Base-by-base conservation (phyloP, 768 basidiomycete genomes). In the Phlebiopsis flavidoalba region DNA sequence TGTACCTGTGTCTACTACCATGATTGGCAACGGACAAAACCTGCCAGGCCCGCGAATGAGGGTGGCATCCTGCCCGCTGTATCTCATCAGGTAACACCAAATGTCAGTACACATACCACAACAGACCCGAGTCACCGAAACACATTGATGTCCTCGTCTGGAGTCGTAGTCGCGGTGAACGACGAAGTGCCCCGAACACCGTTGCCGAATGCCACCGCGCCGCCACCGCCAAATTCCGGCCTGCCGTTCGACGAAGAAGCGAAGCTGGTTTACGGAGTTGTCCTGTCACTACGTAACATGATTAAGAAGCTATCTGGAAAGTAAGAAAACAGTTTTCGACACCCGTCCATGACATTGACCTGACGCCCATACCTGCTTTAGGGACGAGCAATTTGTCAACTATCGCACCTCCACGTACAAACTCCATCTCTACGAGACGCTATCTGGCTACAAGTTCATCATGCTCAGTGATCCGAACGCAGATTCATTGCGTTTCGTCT, bases 221-320 rank as follows among this genome's bases (percentile, higher is more conserved):
- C 76, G n/a, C 40, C 68, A 35, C 69, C 37, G 62, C 75, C 15
- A 53, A 83, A 76, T 62, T 79, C 84, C 3, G 85, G 83, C 17
- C 77, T 99, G 19, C 79, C 96, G 6, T 98, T 99, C 66, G 97
- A 99, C 69, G 97, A 99, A 72, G 96, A 99, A 73, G 88, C 89
- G 0, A 99, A 99, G 71, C 82, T 99, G 62, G 95, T 99, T 0
- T 99, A 98, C 71, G 97, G 97, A 59, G 92, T 99, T 57, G 80
- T 98, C 14, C 78, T 98, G 47, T 95, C 93, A 7, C 71, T 99
- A 66, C 77, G 93, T 58, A 95, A 93, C 73, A 96, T 98, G 95
- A 79, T 96, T 70, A 96, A 87, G 79, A 98, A 97, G 73, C 74
- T 99, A 10, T 91, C 95, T 12, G 87, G 89, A 66, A 82, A 87